Conservation (phyloP, 2,329 filamentous ascomycete genomes). For the Xylariaceae sp. region DNA sequence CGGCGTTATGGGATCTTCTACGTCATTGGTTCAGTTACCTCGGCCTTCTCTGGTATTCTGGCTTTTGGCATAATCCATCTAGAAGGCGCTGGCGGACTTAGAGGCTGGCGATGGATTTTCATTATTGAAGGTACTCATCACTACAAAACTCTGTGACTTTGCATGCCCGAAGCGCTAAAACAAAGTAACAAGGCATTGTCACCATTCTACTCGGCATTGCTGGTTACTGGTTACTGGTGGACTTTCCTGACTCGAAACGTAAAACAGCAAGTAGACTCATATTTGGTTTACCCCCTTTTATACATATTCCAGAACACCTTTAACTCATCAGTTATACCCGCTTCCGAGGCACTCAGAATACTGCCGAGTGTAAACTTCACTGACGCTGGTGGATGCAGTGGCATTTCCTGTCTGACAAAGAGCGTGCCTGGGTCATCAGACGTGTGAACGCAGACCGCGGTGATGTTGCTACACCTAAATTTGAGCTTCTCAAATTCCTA, state of each 20-base stretch:
- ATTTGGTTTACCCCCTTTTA: not conserved
- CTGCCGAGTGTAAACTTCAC: not conserved
- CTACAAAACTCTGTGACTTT: not conserved
- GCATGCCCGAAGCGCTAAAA: constrained; percentile 10
- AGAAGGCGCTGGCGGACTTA: constrained; percentile 58
- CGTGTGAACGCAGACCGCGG: constrained; percentile 52
- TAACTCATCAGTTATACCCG: not conserved
- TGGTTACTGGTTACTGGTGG: constrained; percentile 53
- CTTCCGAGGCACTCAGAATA: not conserved
- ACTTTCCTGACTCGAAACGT: constrained; percentile 54
- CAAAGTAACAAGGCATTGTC: constrained; percentile 55
- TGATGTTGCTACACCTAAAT: constrained; percentile 55
- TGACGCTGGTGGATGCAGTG: constrained; percentile 23
- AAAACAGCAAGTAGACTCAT: constrained; percentile 29
- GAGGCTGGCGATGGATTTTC: constrained; percentile 73
- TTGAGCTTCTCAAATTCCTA: constrained; percentile 47
- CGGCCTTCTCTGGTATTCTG: constrained; percentile 71
- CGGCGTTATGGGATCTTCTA: constrained; percentile 74
- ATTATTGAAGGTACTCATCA: constrained; percentile 54
- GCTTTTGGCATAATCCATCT: constrained; percentile 74
- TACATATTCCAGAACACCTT: not conserved
- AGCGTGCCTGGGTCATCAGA: constrained; percentile 46
- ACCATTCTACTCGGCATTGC: constrained; percentile 54
- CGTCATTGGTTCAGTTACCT: constrained; percentile 69
- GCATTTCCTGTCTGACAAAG: constrained; percentile 49